phyloP scores from a whole-genome alignment of 805 yeast species.

The Lipomyces kockii region DNA sequence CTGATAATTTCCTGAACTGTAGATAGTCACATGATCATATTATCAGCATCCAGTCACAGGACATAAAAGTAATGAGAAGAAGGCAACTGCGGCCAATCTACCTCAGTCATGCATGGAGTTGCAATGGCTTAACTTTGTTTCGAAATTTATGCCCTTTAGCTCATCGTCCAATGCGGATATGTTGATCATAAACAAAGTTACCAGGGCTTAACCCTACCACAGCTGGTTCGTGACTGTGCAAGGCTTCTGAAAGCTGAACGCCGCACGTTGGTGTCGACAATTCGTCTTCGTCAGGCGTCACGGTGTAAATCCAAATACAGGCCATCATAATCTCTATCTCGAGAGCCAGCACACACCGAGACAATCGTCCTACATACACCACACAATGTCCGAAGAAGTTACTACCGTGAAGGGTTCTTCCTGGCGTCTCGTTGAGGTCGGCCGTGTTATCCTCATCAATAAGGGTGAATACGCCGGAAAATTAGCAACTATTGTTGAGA shows the following conservation, averaged over 20 bases:
- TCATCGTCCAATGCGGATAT: not conserved
- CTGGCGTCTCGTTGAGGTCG: constrained; percentile 99
- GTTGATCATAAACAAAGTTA: not conserved
- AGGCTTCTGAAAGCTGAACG: not conserved
- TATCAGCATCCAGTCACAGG: not conserved
- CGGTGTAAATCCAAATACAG: not conserved
- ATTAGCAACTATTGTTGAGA: constrained; percentile 97
- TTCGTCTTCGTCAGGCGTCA: not conserved
- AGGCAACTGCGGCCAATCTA: not conserved
- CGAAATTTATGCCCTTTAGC: not conserved
- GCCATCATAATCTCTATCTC: not conserved
- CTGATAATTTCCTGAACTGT: not conserved
- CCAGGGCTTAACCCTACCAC: not conserved
- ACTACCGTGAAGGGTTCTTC: constrained; percentile 88
- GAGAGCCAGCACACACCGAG: not conserved
- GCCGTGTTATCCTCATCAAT: constrained; percentile 95
- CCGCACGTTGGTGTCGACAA: not conserved
- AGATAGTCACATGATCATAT: not conserved
- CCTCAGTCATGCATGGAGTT: no score
- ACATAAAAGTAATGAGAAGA: no score
- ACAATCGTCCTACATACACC: not conserved
- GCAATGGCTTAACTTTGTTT: not conserved
- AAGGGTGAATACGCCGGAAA: constrained; percentile 73
- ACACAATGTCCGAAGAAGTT: constrained; percentile 66
- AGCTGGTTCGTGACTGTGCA: not conserved